These are phyloP conservation scores for Botrytis squamosa DNA, from an alignment of 2,329 filamentous ascomycete genomes.

Conservation along the genomic window DNA sequence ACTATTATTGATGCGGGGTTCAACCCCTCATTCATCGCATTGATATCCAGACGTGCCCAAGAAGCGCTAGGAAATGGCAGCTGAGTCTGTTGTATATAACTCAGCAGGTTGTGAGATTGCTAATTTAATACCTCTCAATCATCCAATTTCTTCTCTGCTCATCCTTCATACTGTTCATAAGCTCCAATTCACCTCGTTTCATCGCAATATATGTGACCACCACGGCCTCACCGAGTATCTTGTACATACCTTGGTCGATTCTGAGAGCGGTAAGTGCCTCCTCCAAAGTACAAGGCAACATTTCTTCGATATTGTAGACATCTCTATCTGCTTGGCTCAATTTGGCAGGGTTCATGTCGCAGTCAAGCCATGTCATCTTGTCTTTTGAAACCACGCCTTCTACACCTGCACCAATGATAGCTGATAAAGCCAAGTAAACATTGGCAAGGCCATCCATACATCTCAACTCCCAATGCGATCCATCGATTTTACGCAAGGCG, in stretches of 20 bases:
- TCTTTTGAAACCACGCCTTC: slow-evolving; percentile 37
- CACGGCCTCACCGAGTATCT: slow-evolving; percentile 49
- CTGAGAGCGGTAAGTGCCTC: slow-evolving; percentile 55
- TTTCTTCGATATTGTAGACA: slow-evolving; percentile 52
- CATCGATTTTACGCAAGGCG: slow-evolving; percentile 3
- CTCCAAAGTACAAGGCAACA: slow-evolving; percentile 54
- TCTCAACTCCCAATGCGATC: slow-evolving; percentile 22
- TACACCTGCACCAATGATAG: slow-evolving; percentile 14
- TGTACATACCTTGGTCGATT: slow-evolving; percentile 47
- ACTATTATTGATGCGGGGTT: not conserved
- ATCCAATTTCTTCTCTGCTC: slow-evolving; percentile 56
- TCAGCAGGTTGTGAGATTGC: not conserved
- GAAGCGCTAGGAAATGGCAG: not conserved
- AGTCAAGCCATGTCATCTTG: slow-evolving; percentile 52
- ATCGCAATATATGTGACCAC: slow-evolving; percentile 57
- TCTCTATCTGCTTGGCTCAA: slow-evolving; percentile 49
- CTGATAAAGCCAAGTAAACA: slow-evolving; percentile 10
- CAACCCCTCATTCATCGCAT: not conserved
- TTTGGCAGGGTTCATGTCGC: slow-evolving; percentile 52
- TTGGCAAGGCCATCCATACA: slow-evolving; percentile 25
- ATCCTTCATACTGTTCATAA: slow-evolving; percentile 50
- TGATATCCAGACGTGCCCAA: not conserved
- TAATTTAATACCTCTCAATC: slow-evolving; percentile 60
- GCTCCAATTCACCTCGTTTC: slow-evolving; percentile 57
- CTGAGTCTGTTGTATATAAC: not conserved